These are phyloP conservation scores for Talaromyces wortmannii DNA, from an alignment of 495 filamentous ascomycete species.

Conservation along the genomic window DNA sequence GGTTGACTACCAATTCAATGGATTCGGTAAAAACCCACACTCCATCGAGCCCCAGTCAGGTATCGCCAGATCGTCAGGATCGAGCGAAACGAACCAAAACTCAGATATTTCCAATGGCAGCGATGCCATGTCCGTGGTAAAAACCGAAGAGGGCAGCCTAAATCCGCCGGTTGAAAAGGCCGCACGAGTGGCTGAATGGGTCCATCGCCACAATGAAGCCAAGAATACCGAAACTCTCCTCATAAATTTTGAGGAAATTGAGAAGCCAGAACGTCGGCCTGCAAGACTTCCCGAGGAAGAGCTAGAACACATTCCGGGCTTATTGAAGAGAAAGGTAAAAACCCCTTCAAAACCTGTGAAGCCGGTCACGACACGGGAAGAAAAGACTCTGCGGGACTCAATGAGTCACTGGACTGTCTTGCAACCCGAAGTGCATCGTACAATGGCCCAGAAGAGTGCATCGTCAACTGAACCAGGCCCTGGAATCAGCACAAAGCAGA, in stretches of 20 bases:
- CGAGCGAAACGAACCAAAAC: not conserved
- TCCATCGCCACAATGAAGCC: not conserved
- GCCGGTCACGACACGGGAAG: not conserved
- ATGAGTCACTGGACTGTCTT: not conserved
- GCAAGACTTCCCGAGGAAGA: no score
- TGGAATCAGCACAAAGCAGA: conserved; percentile 12
- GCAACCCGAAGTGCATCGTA: conserved; percentile 9
- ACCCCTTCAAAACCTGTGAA: not conserved
- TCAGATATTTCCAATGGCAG: not conserved
- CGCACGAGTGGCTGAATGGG: not conserved
- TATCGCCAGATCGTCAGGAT: not conserved
- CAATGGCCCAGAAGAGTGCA: conserved; percentile 17
- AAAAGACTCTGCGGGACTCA: conserved; percentile 10
- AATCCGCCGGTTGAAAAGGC: not conserved
- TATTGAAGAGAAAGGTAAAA: not conserved
- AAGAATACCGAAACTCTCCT: not conserved
- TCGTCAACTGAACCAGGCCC: conserved; percentile 5
- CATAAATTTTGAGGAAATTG: not conserved
- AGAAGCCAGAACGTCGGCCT: no score
- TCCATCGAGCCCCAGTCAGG: not conserved
- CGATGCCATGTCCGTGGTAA: not conserved
- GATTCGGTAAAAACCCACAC: not conserved
- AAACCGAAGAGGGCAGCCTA: not conserved
- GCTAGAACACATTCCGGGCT: no score
- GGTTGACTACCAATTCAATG: not conserved